Base-by-base conservation (phyloP, 75 land plant species). In the Pinus taeda region DNA sequence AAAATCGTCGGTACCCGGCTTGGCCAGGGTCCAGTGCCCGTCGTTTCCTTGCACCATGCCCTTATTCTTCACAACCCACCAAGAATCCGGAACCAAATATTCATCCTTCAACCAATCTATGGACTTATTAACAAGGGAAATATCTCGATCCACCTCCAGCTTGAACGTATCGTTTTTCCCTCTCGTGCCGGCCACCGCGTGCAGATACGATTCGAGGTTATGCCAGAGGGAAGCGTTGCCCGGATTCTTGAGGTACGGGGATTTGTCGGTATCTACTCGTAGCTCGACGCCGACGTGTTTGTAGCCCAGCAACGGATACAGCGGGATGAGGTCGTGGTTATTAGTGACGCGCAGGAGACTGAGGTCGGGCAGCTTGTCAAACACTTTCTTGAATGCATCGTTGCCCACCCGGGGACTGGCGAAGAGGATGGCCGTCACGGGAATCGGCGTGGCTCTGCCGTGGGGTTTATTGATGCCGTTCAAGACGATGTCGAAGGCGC, bases 41-140 rank as follows among this genome's bases (percentile, higher is more conserved):
- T 92, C 88, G 4, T 14, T 59, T 21, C 61, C 75, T 67, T 85
- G 84, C 74, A 88, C 88, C 89, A 94, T 89, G 1, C 90, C 88
- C 75, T 85, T 92, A 58, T 88, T 87, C 81, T 84, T 76, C 42
- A 71, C 82, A 59, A 79, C 71, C 88, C 89, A 73, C 97, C 97
- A 94, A 0, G 79, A 37, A 1, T 15, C 74, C 1, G 95, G 94
- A 4, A 92, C 80, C 6, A 76, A 66, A 15, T 79, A 76, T 36
- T 88, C 83, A 2, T 83, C 88, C 77, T 80, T 85, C 77, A 92
- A 57, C 24, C 49, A 75, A 33, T 88, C 88, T 14, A 74, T 56
- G 2, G n/a, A 26, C 65, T 92, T 94, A 78, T 90, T 92, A 22
- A 94, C 76, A 4, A 33, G 55, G 12, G 53, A 14, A 42, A 69